Evolutionary conservation across 2,329 filamentous ascomycete genomes (phyloP), one percentile per base, ranked within the genome.

Genomic region (Beauveria asiatica): DNA sequence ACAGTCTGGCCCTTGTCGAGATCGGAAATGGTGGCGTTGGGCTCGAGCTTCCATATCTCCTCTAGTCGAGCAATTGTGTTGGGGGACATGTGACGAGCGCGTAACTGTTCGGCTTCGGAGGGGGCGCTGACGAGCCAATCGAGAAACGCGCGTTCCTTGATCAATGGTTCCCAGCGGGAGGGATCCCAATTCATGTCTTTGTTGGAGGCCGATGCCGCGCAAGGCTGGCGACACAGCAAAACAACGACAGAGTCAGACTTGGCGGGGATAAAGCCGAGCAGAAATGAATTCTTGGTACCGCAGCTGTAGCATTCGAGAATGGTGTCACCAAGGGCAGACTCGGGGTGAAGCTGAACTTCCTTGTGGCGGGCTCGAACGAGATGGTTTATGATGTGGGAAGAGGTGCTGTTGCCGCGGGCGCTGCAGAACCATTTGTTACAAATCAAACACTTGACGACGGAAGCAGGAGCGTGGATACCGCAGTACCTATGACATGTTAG

Each of bases 181-280:
- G 92, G 95, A 73, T 99, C 94, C 94, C 94, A 99, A 73, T 94
- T 99, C 92, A 99, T 97, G 70, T 99, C 94, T 76, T 99, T 99
- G 65, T 91, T 93, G 39, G 94, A 97, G 1, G 92, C 89, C 76
- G 90, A 93, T 30, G 94, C 88, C 39, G 93, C 94, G 74, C 94
- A 99, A 51, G 94, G 94, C 74, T 97, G 94, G 63, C 94, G 92
- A 73, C 94, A 99, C 42, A 99, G 83, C 49, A 99, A 84, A 25
- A 99, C 94, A 8, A 99, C 95, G 30, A 99, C 94, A 0, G 94
- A 97, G 70, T 99, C 95, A 11, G 94, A 97, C 73, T 99, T 99
- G 60, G 94, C 94, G 10, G 94, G 95, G 67, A 99, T 99, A 73
- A 99, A 99, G 7, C 94, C 94, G 30, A 99, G 86, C 41, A 97